Conservation (phyloP, 306 rosid genomes). For the Lupinus albus region DNA sequence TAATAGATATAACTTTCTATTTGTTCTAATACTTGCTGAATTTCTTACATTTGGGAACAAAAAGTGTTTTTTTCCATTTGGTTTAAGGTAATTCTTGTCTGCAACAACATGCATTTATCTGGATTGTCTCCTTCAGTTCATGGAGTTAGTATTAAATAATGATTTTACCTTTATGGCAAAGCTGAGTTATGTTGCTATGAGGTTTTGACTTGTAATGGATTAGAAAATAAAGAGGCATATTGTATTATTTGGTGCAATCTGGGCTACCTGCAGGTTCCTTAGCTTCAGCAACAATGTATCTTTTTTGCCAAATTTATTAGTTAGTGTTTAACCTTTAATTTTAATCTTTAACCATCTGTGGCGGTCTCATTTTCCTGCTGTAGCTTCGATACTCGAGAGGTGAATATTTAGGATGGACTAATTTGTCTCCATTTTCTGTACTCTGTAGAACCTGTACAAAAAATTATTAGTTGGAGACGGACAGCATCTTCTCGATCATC, state of each 20-base stretch:
- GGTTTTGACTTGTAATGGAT: too few species aligned
- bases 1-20: slow-evolving; percentile 1
- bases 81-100: slow-evolving; percentile 8
- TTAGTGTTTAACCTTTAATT: background rate
- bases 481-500: slow-evolving; percentile 73
- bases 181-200: background rate
- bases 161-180: background rate
- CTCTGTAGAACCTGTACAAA: slow-evolving; percentile 51
- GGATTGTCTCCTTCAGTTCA: background rate
- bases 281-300: background rate
- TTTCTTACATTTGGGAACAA: background rate
- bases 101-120: slow-evolving; percentile 12
- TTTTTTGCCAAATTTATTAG: background rate
- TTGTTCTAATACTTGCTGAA: background rate
- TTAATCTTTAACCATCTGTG: background rate
- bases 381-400: slow-evolving; percentile 2
- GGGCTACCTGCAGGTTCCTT: too few species aligned
- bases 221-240: slow-evolving; percentile 16
- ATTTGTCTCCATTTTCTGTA: slow-evolving; percentile 35
- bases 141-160: background rate
- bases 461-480: slow-evolving; percentile 88
- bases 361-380: background rate
- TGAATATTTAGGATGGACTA: slow-evolving; percentile 25
- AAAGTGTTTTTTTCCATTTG: background rate
- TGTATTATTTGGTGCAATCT: background rate